Evolutionary conservation across 768 basidiomycete genomes (phyloP), one percentile per base, ranked within the genome.

Genomic region (Boletus huronensis): DNA sequence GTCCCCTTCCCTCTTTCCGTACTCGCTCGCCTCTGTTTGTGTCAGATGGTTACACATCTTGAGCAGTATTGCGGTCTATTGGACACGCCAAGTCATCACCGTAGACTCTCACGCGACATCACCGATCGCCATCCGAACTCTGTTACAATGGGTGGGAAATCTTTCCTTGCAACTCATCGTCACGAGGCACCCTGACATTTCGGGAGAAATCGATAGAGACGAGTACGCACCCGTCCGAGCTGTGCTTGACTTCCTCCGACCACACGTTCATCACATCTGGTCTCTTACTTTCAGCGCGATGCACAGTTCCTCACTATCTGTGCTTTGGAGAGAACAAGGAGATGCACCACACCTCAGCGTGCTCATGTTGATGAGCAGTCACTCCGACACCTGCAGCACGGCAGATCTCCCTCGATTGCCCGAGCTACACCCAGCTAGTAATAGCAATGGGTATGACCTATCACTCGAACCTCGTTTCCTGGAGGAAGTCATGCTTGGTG

Each of bases 1-100:
- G 23, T 47, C 55, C 5, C 55, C 49, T 21, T 42, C 39, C 11
- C 50, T 53, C 34, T 59, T 52, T 29, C 57, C 50, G 7, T 58
- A 53, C 28, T 45, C 50, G 17, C 40, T 36, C 31, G 58, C 63
- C n/a, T 58, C 52, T 6, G 62, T 64, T 19, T 62, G 62, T 28
- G 17, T 46, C 39, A 47, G 58, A 28, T 62, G 61, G 61, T 41
- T 50, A 5, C 62, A 54, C 29, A 50, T 62, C 13, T 19, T 64
- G 44, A 46, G 46, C 28, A 51, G 23, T 11, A 38, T 52, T n/a
- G 49, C 53, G 8, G 58, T 47, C 21, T 62, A 54, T 50, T 62
- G 61, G 62, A 62, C 61, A 29, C 58, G 62, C 40, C 45, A 52
- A 39, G 48, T 64, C 48, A 28, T 64, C 36, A 61, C 45, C 28